Base-by-base conservation (phyloP, 768 basidiomycete genomes). In the Chlorophyllum brunneum region DNA sequence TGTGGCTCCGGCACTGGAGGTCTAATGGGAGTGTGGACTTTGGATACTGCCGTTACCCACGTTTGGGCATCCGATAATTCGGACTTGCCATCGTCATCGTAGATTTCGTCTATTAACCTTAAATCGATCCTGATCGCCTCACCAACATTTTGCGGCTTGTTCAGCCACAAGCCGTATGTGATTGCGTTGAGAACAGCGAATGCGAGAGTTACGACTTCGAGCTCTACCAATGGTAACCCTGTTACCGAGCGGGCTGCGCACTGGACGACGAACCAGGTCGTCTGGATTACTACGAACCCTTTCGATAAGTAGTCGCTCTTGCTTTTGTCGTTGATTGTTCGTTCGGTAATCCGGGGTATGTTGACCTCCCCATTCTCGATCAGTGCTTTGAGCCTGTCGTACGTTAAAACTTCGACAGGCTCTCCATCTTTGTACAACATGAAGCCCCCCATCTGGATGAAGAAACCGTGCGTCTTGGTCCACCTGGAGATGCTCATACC, bases 231-330 rank as follows among this genome's bases (percentile, higher is more conserved):
- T 9, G 50, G 50, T 15, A 52, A 30, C 16, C 23, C 24, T 11
- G 2, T 27, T 23, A 22, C 24, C 41, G 20, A 30, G 15, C 41
- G 40, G 3, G 41, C 41, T 9, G 23, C 42, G 10, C 51, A 27
- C 9, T 52, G 58, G 38, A 54, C 33, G 27, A 52, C 46, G 37
- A 66, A 66, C 60, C 61, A 67, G 2, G 46, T 41, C 11, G 58
- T 42, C 45, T 68, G 67, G 8, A 61, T 6, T 5, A 61, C 13
- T 6, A 63, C 55, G 11, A 67, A 34, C 4, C 42, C 33, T 31
- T 66, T 67, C 7, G 61, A 48, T 7, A 68, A 51, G 11, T 48
- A 54, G 26, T 66, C 59, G 0, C 55, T 60, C 39, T 66, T 66
- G 57, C 63, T 66, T 24, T 58, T 58, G 59, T 66, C 60, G 23